Evolutionary conservation across 495 filamentous ascomycete genomes (phyloP), one percentile per base, ranked within the genome.

Genomic region (Hypoxylon perforatum): DNA sequence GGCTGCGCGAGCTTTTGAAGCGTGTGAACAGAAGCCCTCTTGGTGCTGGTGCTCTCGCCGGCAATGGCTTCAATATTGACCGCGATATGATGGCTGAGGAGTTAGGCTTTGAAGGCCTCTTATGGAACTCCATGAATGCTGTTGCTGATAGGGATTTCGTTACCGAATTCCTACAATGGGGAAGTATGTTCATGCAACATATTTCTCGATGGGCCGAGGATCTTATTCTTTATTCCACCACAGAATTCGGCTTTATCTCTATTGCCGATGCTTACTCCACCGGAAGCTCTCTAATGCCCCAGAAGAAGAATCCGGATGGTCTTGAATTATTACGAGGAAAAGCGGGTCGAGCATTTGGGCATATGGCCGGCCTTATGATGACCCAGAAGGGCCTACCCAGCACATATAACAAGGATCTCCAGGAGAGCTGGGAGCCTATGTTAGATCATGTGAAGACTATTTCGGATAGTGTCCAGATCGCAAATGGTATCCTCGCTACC

Each of bases 381-480:
- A 95, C 89, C 12, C 87, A 92, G 74, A 97, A 98, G 82, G 91
- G 91, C 33, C 83, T 97, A 18, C 93, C 94, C 1, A 91, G 87
- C 21, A 96, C 92, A 5, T 97, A 97, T 83, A 96, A 97, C 82
- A 96, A 97, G 81, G 92, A 97, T 73, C 81, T 97, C 14, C 94
- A 98, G 78, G 94, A 97, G 80, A 90, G 87, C 60, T 88, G 92
- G 63, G 92, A 97, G 81, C 90, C 91, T 41, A 85, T 98, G 76
- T 85, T 98, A 23, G 92, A 97, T 78, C 88, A 89, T 73, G 85
- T 96, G 75, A 93, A 93, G 81, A 97, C 94, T 9, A 87, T 96
- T 49, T 84, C 83, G 46, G 91, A 96, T 82, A 93, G 90, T 75
- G 85, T 96, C 61, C 89, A 90, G 72, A 97, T 98, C 69, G 91